Evolutionary conservation across 164 flowering plant species (phyloP), one percentile per base, ranked within the genome.

Genomic region (Liriodendron chinense): DNA sequence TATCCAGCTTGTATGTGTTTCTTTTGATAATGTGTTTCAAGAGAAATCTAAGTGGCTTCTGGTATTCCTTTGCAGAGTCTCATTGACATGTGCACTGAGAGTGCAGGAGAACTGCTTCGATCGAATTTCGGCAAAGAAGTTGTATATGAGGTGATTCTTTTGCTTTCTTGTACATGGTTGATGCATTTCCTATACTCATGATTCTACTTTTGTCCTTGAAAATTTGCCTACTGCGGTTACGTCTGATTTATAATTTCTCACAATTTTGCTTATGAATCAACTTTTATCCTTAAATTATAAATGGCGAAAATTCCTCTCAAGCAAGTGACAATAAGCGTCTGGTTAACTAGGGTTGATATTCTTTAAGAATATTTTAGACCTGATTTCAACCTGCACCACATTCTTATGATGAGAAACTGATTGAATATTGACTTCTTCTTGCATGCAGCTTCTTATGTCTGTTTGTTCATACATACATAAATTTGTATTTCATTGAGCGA

Each of bases 61-160:
- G 49, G 49, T 57, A 34, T 72, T 78, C 62, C 50, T 61, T 71
- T 83, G 85, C 89, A 96, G 98, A 80, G 75, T 73, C 89, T 94
- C 34, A 74, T 91, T 70, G 89, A 87, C 50, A 78, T 81, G 28
- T 96, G 99, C 73, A 87, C 81, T 73, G 92, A 89, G 78, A 86
- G 56, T 77, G 89, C 86, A 0, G 97, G 86, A 71, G 92, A 91
- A 67, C 79, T 96, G 26, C 83, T 96, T 2, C 79, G 68, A 72
- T 96, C 98, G 77, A 88, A 89, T 80, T 86, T 89, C 80, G 99
- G 96, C 56, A 90, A 86, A 86, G 99, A 96, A 61, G 80, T 92
- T 77, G 65, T 96, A 66, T 96, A 90, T 76, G 99, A 94, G 98
- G 99, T 94, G 65, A 68, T 72, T 7, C 62, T 65, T 53, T 69